Conservation (phyloP, 2,329 filamentous ascomycete species). For the Cercospora nicotianae region DNA sequence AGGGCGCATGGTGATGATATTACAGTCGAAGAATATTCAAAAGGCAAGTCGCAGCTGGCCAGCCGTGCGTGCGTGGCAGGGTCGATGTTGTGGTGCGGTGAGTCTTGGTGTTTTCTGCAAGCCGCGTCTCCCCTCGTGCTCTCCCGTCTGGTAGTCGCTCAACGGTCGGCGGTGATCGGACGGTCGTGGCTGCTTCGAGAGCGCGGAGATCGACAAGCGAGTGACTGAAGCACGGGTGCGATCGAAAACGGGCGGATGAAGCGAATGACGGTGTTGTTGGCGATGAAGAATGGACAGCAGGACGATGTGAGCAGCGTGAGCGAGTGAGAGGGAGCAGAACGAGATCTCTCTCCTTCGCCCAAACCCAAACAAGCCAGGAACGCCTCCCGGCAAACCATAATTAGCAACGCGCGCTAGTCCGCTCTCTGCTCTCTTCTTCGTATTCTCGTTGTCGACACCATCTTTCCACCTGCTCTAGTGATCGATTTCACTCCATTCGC, state of each 20-base stretch:
- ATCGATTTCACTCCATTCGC: neutral
- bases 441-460: neutral
- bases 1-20: slow-evolving; percentile 37
- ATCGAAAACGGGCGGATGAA: neutral
- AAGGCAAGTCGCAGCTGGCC: neutral
- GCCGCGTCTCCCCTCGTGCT: slow-evolving; percentile 25
- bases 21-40: neutral
- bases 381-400: slow-evolving; percentile 7
- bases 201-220: slow-evolving; percentile 5
- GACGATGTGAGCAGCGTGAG: neutral
- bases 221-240: slow-evolving; percentile 6
- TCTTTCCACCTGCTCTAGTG: neutral
- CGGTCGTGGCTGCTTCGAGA: slow-evolving; percentile 2
- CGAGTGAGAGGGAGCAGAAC: neutral
- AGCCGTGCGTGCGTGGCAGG: slow-evolving; percentile 13
- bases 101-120: slow-evolving; percentile 18
- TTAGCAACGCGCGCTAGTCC: neutral
- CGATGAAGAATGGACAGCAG: neutral
- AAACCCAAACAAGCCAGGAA: neutral
- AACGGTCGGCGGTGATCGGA: slow-evolving; percentile 15
- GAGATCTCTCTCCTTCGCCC: neutral
- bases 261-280: neutral
- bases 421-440: neutral
- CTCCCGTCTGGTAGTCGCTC: slow-evolving; percentile 12
- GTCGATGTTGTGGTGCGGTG: slow-evolving; percentile 7